Conservation (phyloP, 345 rosid genomes). For the Hibiscus syriacus region DNA sequence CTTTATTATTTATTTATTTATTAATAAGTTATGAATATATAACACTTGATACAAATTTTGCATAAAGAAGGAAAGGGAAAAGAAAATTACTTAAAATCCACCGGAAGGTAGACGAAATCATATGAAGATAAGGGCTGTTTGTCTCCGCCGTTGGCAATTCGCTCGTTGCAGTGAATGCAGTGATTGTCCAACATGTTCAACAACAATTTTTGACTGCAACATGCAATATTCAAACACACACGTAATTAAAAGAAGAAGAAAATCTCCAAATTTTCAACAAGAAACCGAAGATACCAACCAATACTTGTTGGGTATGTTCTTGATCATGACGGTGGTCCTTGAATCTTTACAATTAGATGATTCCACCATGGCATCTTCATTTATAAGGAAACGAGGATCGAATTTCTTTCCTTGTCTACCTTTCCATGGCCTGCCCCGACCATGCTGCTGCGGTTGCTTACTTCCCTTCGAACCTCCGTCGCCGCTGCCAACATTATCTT, state of each 20-base stretch:
- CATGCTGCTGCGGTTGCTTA: background rate
- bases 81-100: constrained; percentile 70
- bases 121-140: constrained; percentile 61
- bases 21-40: too few species aligned
- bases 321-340: constrained; percentile 93
- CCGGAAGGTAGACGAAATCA: constrained; percentile 90
- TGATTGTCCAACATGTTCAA: constrained; percentile 84
- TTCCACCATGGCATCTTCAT: constrained; percentile 43
- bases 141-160: constrained; percentile 33
- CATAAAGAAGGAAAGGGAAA: background rate
- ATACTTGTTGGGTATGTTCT: constrained; percentile 96
- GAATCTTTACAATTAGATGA: constrained; percentile 45
- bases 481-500: background rate
- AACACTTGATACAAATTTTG: background rate
- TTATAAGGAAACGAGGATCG: constrained; percentile 51
- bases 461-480: constrained; percentile 15
- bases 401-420: constrained; percentile 31
- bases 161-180: constrained; percentile 83
- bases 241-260: background rate
- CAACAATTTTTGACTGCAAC: constrained; percentile 50
- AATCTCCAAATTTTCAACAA: background rate
- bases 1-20: constrained; percentile 40
- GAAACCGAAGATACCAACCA: constrained; percentile 49
- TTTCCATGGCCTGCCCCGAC: constrained; percentile 40
- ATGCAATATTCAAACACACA: background rate